Base-by-base conservation (phyloP, 352 stramenopile genomes). In the Phytophthora agathidicida region DNA sequence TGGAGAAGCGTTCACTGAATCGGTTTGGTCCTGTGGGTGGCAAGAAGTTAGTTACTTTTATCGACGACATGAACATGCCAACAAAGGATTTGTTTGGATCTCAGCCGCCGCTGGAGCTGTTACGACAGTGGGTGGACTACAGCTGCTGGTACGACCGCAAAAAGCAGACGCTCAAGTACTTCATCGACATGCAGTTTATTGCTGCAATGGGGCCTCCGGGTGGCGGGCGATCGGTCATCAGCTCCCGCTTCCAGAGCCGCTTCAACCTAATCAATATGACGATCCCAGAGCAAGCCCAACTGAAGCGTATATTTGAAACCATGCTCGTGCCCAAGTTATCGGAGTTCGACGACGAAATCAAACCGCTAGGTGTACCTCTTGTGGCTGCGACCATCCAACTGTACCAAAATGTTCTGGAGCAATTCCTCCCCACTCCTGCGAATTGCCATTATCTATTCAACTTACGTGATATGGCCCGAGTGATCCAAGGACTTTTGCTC, bases 51-150 rank as follows among this genome's bases (percentile, higher is more conserved):
- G 76, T 97, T 28, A 95, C 88, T 13, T 97, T 97, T 56, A 89
- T 98, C 23, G 91, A 97, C 42, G 91, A 98, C 53, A 75, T 98
- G 68, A 98, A 98, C 60, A 97, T 98, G 89, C 90, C 90, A 3
- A 88, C 84, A 8, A 93, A 93, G 50, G 91, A 98, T 50, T 68
- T 78, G 45, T 98, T 97, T 54, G 91, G 91, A 14, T 96, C 92
- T 5, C 93, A 98, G 48, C 89, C 93, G 1, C 90, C 93, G 0
- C 69, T 98, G 2, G 93, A 97, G 46, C 57, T 98, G 13, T 50
- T 98, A 22, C 84, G 93, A 0, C 92, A 97, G 51, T 97, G 87
- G 86, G 79, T 97, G 5, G 93, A 98, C 67, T 97, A 98, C 64
- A 78, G 84, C 41, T 93, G 87, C 42, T 97, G 88, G 89, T 98